Evolutionary conservation across 2,329 filamentous ascomycete species (phyloP).

Genomic region (Akanthomyces uredinophilus): DNA sequence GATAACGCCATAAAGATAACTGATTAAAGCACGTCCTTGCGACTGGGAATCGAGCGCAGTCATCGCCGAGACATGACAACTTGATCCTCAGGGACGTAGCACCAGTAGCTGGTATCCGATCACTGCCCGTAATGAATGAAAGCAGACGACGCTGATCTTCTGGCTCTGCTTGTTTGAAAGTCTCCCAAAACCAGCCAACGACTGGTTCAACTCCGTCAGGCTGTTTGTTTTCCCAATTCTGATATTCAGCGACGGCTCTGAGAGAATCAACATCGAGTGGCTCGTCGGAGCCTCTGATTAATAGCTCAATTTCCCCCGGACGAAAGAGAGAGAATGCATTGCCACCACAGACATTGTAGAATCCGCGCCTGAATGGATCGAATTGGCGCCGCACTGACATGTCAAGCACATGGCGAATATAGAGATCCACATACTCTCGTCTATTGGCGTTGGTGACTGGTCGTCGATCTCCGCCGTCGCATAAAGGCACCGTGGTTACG

Average conservation of each 20-base stretch:
- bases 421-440: constrained; percentile 80
- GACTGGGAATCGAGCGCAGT: constrained; percentile 70
- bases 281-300: constrained; percentile 81
- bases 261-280: constrained; percentile 72
- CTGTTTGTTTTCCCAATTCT: constrained; percentile 64
- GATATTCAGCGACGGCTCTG: constrained; percentile 71
- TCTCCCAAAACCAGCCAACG: constrained; percentile 83
- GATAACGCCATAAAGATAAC: constrained; percentile 70
- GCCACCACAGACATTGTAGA: constrained; percentile 85
- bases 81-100: constrained; percentile 73
- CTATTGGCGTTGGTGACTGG: constrained; percentile 81
- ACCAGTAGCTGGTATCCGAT: constrained; percentile 84
- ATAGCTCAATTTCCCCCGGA: constrained; percentile 84
- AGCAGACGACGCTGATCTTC: constrained; percentile 71
- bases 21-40: constrained; percentile 91
- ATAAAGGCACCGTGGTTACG: constrained; percentile 62
- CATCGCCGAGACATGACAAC: constrained; percentile 69
- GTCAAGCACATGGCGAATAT: constrained; percentile 76
- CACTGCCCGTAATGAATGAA: constrained; percentile 84
- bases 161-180: constrained; percentile 62
- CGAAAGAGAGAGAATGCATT: constrained; percentile 84
- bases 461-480: constrained; percentile 64
- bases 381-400: constrained; percentile 75
- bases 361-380: constrained; percentile 88
- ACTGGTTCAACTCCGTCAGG: constrained; percentile 59